A percentile compares a stretch with the other conserved stretches of the same genome.
Evolutionary conservation across 129 eudicot species (phyloP).

Genomic region (Tagetes erecta): DNA sequence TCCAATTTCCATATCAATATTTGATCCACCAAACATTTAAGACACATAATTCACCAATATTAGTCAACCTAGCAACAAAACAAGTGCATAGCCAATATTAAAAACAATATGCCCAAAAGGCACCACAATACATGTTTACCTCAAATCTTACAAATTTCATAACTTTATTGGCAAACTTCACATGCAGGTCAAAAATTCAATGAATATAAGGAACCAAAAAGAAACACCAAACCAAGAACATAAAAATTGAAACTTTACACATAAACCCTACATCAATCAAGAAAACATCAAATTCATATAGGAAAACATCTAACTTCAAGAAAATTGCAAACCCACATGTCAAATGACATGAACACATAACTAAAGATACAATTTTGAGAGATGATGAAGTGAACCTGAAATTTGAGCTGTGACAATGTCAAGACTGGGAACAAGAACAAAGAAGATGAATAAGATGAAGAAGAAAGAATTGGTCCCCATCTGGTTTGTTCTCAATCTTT

Average conservation of each 20-base stretch:
- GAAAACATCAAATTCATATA: slow-evolving; percentile 6
- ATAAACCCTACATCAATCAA: slow-evolving; percentile 8
- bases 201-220: background rate
- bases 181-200: too few relatives aligned
- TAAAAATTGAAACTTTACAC: slow-evolving; percentile 14
- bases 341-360: background rate
- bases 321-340: background rate
- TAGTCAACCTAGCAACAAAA: background rate
- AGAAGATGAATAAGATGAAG: slow-evolving; percentile 25
- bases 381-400: slow-evolving; percentile 53
- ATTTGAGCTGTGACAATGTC: slow-evolving; percentile 55
- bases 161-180: background rate
- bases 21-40: background rate
- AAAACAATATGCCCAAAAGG: background rate
- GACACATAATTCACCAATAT: background rate
- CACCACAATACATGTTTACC: background rate
- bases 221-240: slow-evolving; percentile 2
- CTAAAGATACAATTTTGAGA: background rate
- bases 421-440: slow-evolving; percentile 35
- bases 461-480: slow-evolving; percentile 44
- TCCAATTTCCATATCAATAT: background rate
- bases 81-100: background rate
- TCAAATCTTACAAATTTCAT: slow-evolving; percentile 1
- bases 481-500: slow-evolving; percentile 31
- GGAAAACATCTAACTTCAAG: background rate